Evolutionary conservation across 768 basidiomycete genomes (phyloP), one percentile per base, ranked within the genome.

Genomic region (Fibroporia radiculosa): DNA sequence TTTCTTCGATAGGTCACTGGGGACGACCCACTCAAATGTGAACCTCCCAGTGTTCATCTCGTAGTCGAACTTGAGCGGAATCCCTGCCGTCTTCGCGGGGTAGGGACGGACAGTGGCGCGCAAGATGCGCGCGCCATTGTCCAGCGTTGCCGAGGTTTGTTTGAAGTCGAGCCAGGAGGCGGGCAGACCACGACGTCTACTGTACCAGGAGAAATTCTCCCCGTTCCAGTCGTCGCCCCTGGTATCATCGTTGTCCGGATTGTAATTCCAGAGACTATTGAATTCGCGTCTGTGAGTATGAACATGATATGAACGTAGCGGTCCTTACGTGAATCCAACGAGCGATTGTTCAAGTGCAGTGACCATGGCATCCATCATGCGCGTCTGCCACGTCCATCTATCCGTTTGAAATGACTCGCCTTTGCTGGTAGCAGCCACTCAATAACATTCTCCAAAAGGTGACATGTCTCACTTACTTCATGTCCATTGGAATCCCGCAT

Each of bases 131-230:
- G 71, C 85, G 3, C 93, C 93, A 35, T 83, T 81, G 60, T 98
- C 92, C 25, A 93, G 71, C 4, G 80, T 77, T n/a, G 74, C 69
- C 2, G 80, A 72, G 16, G 66, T 67, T 61, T 87, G 86, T 7
- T 74, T 71, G 44, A 74, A 71, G 50, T 72, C 73, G 11, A 84
- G 68, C 31, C 79, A 57, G 0, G 73, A 73, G 0, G 71, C 57
- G 1, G 75, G 83, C 40, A 78, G 66, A 1, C 74, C 79, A 13
- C 82, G 77, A 27, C 61, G 64, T 33, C 68, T 66, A 55, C 80
- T 80, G 73, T 91, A 97, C 89, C 90, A 96, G 1, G 90, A 92
- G 60, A 99, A 97, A 66, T 93, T 96, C 64, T 99, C 93, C 42
- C 87, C 90, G 55, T 93, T 95, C 93, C 93, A 96, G 59, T 81